Evolutionary conservation across 1,284 basidiomycete species (phyloP).

Genomic region (Sporisorium sorghi): DNA sequence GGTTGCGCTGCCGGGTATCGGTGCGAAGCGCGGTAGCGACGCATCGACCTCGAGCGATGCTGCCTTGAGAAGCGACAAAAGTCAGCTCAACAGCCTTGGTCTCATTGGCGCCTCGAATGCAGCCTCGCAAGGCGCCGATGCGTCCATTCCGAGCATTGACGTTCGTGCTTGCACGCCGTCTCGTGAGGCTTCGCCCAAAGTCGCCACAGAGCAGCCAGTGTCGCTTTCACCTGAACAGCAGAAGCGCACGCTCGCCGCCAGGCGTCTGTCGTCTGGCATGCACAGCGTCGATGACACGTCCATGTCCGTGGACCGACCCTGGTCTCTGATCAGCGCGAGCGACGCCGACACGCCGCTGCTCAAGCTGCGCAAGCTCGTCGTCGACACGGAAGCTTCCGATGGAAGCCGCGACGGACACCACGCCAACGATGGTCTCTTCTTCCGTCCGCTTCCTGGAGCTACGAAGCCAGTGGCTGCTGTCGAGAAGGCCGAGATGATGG

Average conservation of each 20-base stretch:
- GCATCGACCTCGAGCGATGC: neutral
- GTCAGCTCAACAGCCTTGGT: constrained; percentile 12
- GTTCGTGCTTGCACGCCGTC: constrained; percentile 26
- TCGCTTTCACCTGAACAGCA: constrained; percentile 3
- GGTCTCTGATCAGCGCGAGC: constrained; percentile 48
- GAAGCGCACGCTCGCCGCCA: neutral
- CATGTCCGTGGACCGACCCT: constrained; percentile 38
- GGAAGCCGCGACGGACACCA: constrained; percentile 23
- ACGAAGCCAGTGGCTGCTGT: neutral
- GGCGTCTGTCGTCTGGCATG: constrained; percentile 15
- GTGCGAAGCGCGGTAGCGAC: neutral
- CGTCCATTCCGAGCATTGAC: constrained; percentile 26
- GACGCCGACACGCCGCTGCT: constrained; percentile 50
- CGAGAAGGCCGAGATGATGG: constrained; percentile 1
- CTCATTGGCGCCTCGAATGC: constrained; percentile 12
- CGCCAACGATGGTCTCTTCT: constrained; percentile 33
- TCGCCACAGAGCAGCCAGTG: neutral
- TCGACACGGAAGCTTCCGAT: constrained; percentile 39
- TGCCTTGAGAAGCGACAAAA: neutral
- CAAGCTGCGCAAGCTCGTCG: constrained; percentile 45
- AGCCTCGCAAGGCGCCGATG: neutral
- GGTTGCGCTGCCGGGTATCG: neutral
- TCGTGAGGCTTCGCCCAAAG: constrained; percentile 3
- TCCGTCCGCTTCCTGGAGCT: constrained; percentile 23
- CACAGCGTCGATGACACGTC: constrained; percentile 35